Evolutionary conservation across 176 grass and related monocot genomes (phyloP), one percentile per base, ranked within the genome.

Genomic region (maize (Zea mays)): DNA sequence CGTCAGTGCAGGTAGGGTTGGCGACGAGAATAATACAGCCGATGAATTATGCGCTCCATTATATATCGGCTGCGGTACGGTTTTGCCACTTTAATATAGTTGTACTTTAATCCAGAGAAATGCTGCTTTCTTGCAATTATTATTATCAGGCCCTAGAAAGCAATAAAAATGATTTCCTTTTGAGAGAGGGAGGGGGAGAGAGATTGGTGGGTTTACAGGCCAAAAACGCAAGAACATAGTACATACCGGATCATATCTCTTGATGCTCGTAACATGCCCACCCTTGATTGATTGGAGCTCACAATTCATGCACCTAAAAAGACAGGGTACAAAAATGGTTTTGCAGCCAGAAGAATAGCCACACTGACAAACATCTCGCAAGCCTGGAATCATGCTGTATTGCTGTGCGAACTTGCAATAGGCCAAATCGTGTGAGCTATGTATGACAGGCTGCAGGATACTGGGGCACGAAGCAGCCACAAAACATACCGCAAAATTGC

Each of bases 21-120:
- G 56, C 73, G 51, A 5, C 60, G 3, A 21, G 44, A 85, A 82
- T 72, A 79, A 79, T 77, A 54, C 37, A 43, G 14, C 44, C 20
- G 34, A 21, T 34, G 76, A 78, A 72, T 85, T 27, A 27, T 27
- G 27, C 27, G 27, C 27, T 27, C 27, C 27, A 27, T 27, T 27
- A 27, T 27, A 27, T 72, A n/a, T 61, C 67, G 20, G 45, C 8
- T 64, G 41, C 36, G 2, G 75, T 43, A 62, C 63, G 12, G 62
- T 3, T 49, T 50, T 59, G 43, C 40, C 62, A 1, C 33, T 66
- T 41, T 19, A 49, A 27, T 27, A 43, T 73, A 27, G 14, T 5
- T 67, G 10, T 46, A 49, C 15, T 56, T 62, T 70, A 76, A 81
- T 67, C 34, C 6, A 45, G 8, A 62, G 2, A 3, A 15, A 34